Evolutionary conservation across 306 rosid species (phyloP).

Genomic region (Myrica gale): DNA sequence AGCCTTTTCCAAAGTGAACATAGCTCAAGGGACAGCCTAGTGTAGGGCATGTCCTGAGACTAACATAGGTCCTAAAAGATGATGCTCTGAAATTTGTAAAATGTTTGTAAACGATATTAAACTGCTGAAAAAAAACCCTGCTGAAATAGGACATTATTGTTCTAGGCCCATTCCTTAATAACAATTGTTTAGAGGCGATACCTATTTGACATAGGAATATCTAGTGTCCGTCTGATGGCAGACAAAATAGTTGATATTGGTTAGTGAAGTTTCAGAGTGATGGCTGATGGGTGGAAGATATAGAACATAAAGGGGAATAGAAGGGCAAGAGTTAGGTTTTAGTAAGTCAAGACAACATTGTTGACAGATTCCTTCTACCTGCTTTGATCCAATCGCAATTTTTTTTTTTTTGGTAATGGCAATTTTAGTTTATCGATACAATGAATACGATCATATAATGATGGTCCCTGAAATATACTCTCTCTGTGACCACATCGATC

Average conservation of each 20-base stretch:
- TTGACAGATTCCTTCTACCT: neutral
- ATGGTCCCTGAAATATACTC: no score
- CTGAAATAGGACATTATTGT: constrained; percentile 7
- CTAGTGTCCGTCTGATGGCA: constrained; percentile 34
- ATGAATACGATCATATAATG: neutral
- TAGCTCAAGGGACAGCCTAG: constrained; percentile 47
- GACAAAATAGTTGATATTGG: constrained; percentile 19
- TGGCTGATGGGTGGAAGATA: constrained; percentile 1
- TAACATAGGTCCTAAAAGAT: constrained; percentile 39
- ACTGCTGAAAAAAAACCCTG: neutral
- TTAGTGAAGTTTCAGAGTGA: no score
- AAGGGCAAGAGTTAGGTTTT: neutral
- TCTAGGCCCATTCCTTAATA: constrained; percentile 30
- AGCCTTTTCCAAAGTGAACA: constrained; percentile 33
- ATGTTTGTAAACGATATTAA: constrained; percentile 19
- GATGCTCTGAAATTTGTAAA: constrained; percentile 21
- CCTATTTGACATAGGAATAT: constrained; percentile 36
- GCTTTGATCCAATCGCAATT: neutral
- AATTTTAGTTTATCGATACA: neutral
- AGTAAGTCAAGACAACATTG: neutral
- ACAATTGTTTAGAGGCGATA: constrained; percentile 22
- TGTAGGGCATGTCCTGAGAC: constrained; percentile 41
- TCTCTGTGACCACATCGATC: no score
- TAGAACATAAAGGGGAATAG: neutral
- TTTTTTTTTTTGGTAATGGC: no score